A percentile compares a stretch with the other conserved stretches of the same genome.
Evolutionary conservation across 2,329 filamentous ascomycete species (phyloP).

Genomic region (Cytospora chrysosperma): DNA sequence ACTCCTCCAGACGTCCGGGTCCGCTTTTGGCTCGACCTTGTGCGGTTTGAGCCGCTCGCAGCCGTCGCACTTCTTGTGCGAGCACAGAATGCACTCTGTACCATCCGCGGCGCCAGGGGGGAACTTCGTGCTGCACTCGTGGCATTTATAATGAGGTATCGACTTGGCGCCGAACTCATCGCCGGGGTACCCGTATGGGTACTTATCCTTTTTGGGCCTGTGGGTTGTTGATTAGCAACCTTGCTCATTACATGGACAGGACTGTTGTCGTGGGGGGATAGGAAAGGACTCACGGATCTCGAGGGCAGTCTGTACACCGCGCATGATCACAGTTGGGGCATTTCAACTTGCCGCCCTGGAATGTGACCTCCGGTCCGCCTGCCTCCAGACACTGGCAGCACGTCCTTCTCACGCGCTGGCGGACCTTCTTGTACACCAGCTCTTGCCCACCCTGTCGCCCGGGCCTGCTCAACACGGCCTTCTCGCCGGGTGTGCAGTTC

Average conservation of each 20-base stretch:
- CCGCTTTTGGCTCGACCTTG: conserved; percentile 60
- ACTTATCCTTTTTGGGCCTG: conserved; percentile 66
- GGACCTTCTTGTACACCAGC: conserved; percentile 67
- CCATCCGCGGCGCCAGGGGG: conserved; percentile 49
- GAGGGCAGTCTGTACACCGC: conserved; percentile 77
- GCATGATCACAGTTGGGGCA: conserved; percentile 70
- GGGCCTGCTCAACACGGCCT: conserved; percentile 59
- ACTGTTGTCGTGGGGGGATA: background rate
- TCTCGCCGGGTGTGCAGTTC: conserved; percentile 45
- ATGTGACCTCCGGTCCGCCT: conserved; percentile 48
- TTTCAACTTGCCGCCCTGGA: conserved; percentile 56
- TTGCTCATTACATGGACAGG: background rate
- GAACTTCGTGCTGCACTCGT: conserved; percentile 61
- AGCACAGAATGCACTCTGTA: conserved; percentile 58
- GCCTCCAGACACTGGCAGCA: conserved; percentile 66
- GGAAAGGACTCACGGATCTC: conserved; percentile 65
- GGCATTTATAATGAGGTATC: conserved; percentile 57
- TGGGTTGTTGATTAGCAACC: conserved; percentile 24
- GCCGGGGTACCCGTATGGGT: conserved; percentile 68
- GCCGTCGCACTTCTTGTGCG: conserved; percentile 57
- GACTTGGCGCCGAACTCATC: conserved; percentile 57
- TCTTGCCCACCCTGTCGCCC: conserved; percentile 64
- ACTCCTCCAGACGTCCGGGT: conserved; percentile 58
- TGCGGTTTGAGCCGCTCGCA: conserved; percentile 60
- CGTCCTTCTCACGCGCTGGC: conserved; percentile 70